Evolutionary conservation across 257 asterid genomes (phyloP).

Genomic region (Capsicum rhomboideum): DNA sequence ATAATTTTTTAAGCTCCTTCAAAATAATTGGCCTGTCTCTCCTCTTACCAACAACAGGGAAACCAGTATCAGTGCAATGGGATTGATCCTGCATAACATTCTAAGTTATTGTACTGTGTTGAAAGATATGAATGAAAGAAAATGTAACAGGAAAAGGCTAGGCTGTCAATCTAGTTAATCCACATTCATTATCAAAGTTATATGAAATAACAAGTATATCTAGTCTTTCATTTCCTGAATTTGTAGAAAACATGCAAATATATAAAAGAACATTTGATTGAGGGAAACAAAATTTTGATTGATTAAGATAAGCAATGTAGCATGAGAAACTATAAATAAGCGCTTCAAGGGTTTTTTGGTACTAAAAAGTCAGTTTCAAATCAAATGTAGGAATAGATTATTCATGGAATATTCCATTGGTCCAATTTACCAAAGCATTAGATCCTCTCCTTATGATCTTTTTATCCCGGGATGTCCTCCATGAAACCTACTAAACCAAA

Average conservation of each 20-base stretch:
- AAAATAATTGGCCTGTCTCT: conserved; percentile 50
- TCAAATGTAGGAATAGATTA: background rate
- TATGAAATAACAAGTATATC: background rate
- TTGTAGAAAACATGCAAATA: background rate
- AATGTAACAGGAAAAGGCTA: background rate
- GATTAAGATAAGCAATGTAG: background rate
- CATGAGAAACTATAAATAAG: background rate
- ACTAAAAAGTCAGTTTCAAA: background rate
- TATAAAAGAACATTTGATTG: background rate
- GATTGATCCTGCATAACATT: conserved; percentile 60
- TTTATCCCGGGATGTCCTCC: background rate
- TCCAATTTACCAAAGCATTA: background rate
- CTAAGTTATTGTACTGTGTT: background rate
- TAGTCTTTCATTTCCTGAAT: background rate
- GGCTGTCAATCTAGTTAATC: background rate
- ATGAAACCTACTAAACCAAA: background rate
- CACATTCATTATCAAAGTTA: background rate
- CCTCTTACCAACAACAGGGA: conserved; percentile 43
- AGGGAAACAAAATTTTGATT: background rate
- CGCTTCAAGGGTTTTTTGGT: background rate
- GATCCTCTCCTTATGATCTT: background rate
- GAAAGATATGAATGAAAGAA: background rate
- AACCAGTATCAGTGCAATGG: conserved; percentile 57
- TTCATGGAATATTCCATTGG: background rate
- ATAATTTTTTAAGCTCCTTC: conserved; percentile 66